Conservation (phyloP, 352 stramenopile genomes). For the Phytophthora constricta region DNA sequence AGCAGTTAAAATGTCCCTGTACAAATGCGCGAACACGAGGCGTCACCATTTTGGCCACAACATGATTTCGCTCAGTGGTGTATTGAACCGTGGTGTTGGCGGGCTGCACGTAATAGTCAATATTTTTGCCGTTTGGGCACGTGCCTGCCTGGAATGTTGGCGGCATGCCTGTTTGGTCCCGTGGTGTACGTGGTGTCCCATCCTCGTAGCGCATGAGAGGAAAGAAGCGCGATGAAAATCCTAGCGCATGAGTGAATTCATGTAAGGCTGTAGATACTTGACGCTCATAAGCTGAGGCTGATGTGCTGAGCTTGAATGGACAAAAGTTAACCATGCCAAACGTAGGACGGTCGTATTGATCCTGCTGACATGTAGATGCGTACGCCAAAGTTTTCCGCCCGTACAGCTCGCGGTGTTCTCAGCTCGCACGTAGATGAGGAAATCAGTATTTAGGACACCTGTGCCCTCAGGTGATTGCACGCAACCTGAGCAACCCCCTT, state of each 20-base stretch:
- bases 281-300: slow-evolving; percentile 49
- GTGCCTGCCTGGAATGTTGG: slow-evolving; percentile 23
- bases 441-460: slow-evolving; percentile 61
- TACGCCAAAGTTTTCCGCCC: slow-evolving; percentile 59
- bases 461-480: slow-evolving; percentile 39
- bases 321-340: slow-evolving; percentile 89
- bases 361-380: slow-evolving; percentile 76
- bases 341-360: slow-evolving; percentile 81
- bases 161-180: slow-evolving; percentile 51
- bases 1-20: slow-evolving; percentile 68
- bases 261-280: slow-evolving; percentile 74
- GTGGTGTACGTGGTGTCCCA: slow-evolving; percentile 61
- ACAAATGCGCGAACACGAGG: slow-evolving; percentile 57
- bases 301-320: slow-evolving; percentile 51
- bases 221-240: slow-evolving; percentile 75
- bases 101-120: slow-evolving; percentile 49
- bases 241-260: slow-evolving; percentile 77
- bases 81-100: slow-evolving; percentile 55
- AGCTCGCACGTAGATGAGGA: slow-evolving; percentile 72
- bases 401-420: slow-evolving; percentile 50
- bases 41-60: slow-evolving; percentile 67
- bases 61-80: slow-evolving; percentile 50
- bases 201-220: slow-evolving; percentile 68
- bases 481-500: slow-evolving; percentile 27
- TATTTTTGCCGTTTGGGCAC: slow-evolving; percentile 61